Conservation (phyloP, 2,329 filamentous ascomycete species). For the Botrytis byssoidea region DNA sequence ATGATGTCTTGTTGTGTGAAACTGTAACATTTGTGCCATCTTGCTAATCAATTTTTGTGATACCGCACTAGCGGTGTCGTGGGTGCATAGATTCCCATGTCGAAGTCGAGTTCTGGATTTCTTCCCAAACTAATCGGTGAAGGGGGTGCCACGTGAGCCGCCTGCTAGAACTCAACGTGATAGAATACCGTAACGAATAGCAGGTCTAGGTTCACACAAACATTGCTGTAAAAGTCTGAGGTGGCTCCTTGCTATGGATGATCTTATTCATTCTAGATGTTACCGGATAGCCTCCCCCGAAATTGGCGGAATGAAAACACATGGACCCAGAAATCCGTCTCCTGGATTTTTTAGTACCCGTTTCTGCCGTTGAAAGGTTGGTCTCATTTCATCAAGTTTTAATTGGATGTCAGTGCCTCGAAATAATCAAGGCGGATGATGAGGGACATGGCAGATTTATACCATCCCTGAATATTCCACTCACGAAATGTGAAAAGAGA, state of each 20-base stretch:
- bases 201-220: not conserved
- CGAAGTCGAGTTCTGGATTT: conserved; percentile 19
- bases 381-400: conserved; percentile 10
- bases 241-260: conserved; percentile 11
- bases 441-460: conserved; percentile 10
- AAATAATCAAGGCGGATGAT: conserved; percentile 16
- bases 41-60: conserved; percentile 12
- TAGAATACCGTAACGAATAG: conserved; percentile 4
- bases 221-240: conserved; percentile 3
- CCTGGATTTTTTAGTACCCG: conserved; percentile 15
- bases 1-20: conserved; percentile 13
- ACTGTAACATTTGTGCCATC: conserved; percentile 15
- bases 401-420: conserved; percentile 2
- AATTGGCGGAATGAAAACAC: conserved; percentile 18
- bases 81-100: conserved; percentile 19
- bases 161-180: conserved; percentile 8
- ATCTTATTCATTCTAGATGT: conserved; percentile 20
- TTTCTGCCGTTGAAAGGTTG: conserved; percentile 16
- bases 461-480: conserved; percentile 19
- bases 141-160: conserved; percentile 14
- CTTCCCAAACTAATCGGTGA: conserved; percentile 18
- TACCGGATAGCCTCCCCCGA: conserved; percentile 21
- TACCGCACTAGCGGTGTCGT: conserved; percentile 16
- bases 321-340: conserved; percentile 20
- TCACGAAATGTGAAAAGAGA: conserved; percentile 10